Base-by-base conservation (phyloP, 139 green algal species). In the Tetratostichococcus sp. region DNA sequence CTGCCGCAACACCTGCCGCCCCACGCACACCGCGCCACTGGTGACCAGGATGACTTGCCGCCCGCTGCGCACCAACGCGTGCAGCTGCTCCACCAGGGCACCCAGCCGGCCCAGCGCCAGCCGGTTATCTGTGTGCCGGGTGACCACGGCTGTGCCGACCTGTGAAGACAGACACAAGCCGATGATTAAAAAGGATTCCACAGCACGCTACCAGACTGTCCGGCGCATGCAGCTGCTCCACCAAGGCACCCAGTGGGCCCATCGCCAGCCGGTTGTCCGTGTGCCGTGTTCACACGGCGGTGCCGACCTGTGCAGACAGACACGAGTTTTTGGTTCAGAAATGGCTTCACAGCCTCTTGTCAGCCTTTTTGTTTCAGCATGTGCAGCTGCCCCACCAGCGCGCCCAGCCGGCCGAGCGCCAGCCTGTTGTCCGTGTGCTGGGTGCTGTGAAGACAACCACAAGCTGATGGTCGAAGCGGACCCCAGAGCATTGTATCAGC, bases 1-100 rank as follows among this genome's bases (percentile, higher is more conserved):
- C 23, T 85, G 83, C 19, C 79, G 73, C 43, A 92, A 82, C 75
- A 86, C 83, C 76, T 91, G 86, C 26, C 86, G 79, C 5, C 87
- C 87, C 39, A 88, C 83, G 28, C 76, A 78, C 2, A 91, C 83
- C 6, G 84, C 74, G 32, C 87, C 87, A 14, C 66, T 83, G 34
- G 83, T 88, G 8, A 81, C 86, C 28, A 92, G 73, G 67, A 92
- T 86, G 34, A 88, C 75, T 59, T 91, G 74, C 11, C 73, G 75
- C 22, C 85, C 87, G 16, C 66, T 71, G 19, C 68, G 30, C 3
- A 85, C 75, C 8, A 91, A 59, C 1, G 73, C 74, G 59, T 90
- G 83, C 0, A 91, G 33, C 79, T 91, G 86, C 69, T 89, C 84
- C 1, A 83, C 72, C 17, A 88, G 75, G 1, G 79, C 68, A 2